phyloP scores from a whole-genome alignment of 2,329 filamentous ascomycete genomes.

The Ramularia collo-cygni region DNA sequence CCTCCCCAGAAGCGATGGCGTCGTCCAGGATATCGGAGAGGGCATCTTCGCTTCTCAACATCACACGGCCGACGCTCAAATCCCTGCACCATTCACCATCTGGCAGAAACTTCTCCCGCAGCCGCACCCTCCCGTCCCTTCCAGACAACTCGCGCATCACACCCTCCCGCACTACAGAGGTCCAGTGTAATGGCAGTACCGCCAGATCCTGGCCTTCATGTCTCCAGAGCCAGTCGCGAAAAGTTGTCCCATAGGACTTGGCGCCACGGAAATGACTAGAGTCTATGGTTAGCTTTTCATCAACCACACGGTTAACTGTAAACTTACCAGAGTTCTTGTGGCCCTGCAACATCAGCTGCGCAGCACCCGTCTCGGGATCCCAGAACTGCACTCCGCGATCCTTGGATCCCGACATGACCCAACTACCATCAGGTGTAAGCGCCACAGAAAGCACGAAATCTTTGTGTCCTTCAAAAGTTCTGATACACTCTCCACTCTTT shows the following conservation, averaged over 20 bases:
- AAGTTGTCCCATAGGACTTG: constrained; percentile 76
- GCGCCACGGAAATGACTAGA: constrained; percentile 87
- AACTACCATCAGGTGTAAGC: constrained; percentile 84
- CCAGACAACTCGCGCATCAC: no score
- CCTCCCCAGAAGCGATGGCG: no score
- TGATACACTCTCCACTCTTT: constrained; percentile 87
- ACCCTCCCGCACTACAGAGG: neutral
- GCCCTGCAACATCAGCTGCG: constrained; percentile 96
- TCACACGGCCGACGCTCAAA: no score
- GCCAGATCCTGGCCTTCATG: constrained; percentile 97
- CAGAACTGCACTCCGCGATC: constrained; percentile 97
- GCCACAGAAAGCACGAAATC: constrained; percentile 97
- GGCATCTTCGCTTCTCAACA: no score
- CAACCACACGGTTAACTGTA: no score
- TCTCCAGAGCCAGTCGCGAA: constrained; percentile 97
- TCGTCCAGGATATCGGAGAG: no score
- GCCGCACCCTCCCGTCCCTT: no score
- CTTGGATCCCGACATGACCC: constrained; percentile 97
- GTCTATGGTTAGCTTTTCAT: constrained; percentile 4
- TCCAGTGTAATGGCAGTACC: constrained; percentile 45
- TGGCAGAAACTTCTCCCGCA: no score
- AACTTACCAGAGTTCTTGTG: constrained; percentile 83
- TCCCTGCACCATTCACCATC: no score
- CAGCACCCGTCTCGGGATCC: constrained; percentile 88
- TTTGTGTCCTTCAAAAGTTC: constrained; percentile 97